phyloP scores from a whole-genome alignment of 768 basidiomycete species.

The Tricholoma matsutake region DNA sequence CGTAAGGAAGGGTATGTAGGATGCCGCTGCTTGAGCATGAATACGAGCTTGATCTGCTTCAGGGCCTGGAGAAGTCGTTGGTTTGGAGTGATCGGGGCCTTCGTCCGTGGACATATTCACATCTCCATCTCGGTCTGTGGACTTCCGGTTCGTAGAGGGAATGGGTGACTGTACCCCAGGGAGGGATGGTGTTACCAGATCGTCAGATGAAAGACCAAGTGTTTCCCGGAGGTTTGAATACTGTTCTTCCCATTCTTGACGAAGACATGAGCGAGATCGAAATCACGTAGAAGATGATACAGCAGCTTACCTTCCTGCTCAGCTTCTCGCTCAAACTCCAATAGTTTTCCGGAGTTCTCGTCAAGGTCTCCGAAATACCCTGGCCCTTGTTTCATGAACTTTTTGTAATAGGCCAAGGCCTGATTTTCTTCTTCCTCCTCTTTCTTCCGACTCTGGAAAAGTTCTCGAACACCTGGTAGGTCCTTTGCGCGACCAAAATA shows the following conservation, averaged over 20 bases:
- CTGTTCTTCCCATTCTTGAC: conserved; percentile 65
- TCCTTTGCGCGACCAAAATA: conserved; percentile 98
- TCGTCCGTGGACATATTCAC: conserved; percentile 35
- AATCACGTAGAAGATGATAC: not conserved
- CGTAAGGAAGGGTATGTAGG: conserved; percentile 73
- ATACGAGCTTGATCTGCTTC: conserved; percentile 29
- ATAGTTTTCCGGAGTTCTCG: conserved; percentile 65
- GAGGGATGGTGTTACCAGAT: conserved; percentile 45
- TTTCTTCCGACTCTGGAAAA: conserved; percentile 84
- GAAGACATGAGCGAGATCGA: conserved; percentile 2
- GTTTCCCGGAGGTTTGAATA: conserved; percentile 50
- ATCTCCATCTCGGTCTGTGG: conserved; percentile 43
- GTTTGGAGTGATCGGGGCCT: conserved; percentile 30
- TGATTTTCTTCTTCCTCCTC: conserved; percentile 90
- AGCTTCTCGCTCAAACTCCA: conserved; percentile 66
- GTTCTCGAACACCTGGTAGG: conserved; percentile 89
- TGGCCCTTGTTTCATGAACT: conserved; percentile 84
- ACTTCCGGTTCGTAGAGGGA: conserved; percentile 50
- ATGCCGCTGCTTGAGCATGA: conserved; percentile 58
- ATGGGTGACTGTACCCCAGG: conserved; percentile 33
- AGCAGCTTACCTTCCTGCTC: conserved; percentile 66
- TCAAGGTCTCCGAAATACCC: conserved; percentile 91
- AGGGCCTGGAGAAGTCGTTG: conserved; percentile 19
- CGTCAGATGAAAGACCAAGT: conserved; percentile 50
- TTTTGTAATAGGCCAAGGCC: conserved; percentile 73